Percentiles rank a stretch among this genome's conserved stretches.
Evolutionary conservation across 805 yeast species (phyloP).

Genomic region (Candida palmyrensis): DNA sequence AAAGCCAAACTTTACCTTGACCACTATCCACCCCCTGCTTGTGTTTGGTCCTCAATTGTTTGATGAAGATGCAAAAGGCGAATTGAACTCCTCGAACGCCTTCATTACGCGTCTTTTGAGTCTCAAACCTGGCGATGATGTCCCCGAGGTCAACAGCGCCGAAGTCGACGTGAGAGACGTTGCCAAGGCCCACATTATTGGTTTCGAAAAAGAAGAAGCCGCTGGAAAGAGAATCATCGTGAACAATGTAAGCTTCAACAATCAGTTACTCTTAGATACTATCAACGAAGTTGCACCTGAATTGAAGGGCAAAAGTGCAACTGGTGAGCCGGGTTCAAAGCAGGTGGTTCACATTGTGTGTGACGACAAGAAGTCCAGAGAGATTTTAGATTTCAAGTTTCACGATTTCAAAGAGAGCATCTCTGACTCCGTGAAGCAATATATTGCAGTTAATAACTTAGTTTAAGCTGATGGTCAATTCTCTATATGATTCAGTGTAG

Average conservation of each 20-base stretch:
- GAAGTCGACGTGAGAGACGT: slow-evolving; percentile 28
- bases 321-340: slow-evolving; percentile 20
- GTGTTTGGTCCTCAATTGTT: slow-evolving; percentile 56
- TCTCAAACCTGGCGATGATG: slow-evolving; percentile 11
- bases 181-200: slow-evolving; percentile 27
- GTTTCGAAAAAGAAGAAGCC: slow-evolving; percentile 19
- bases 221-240: slow-evolving; percentile 27
- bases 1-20: slow-evolving; percentile 36
- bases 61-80: slow-evolving; percentile 12
- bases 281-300: slow-evolving; percentile 21
- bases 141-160: slow-evolving; percentile 21
- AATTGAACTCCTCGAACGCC: slow-evolving; percentile 37
- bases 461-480: too few species aligned
- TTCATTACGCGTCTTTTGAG: slow-evolving; percentile 18
- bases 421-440: slow-evolving; percentile 38
- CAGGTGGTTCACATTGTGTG: slow-evolving; percentile 7
- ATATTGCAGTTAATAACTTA: slow-evolving; percentile 14
- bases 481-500: too few species aligned
- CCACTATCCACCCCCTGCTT: slow-evolving; percentile 49
- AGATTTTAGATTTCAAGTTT: slow-evolving; percentile 34
- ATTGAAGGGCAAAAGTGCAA: slow-evolving; percentile 10
- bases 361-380: too few species aligned
- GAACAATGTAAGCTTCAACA: slow-evolving; percentile 27
- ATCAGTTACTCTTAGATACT: slow-evolving; percentile 28
- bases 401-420: slow-evolving; percentile 35